phyloP scores from a whole-genome alignment of 257 asterid species.

The Nicotiana noctiflora region DNA sequence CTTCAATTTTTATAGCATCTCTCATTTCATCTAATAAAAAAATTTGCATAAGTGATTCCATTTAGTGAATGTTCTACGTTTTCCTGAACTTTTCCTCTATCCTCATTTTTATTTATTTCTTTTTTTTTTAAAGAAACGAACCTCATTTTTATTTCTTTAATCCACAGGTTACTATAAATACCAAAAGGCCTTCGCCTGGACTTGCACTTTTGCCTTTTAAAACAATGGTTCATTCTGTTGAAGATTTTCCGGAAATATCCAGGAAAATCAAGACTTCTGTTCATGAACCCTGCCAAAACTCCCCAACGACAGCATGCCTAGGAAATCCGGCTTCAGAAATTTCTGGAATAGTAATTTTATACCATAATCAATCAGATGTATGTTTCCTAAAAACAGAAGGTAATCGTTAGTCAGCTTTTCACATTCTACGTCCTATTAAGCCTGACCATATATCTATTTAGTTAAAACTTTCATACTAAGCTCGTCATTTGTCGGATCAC shows the following conservation, averaged over 20 bases:
- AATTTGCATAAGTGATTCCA: not conserved
- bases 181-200: not conserved
- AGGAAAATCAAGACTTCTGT: not conserved
- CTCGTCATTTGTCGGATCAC: not conserved
- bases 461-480: not conserved
- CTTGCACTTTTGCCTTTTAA: constrained; percentile 2
- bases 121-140: too few relatives aligned
- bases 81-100: not conserved
- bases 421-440: not conserved
- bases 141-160: not conserved
- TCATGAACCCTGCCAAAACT: not conserved
- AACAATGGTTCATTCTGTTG: not conserved
- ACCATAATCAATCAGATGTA: not conserved
- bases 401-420: not conserved
- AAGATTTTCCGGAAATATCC: not conserved
- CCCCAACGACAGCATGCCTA: not conserved
- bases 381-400: not conserved
- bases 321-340: not conserved
- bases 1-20: not conserved
- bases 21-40: not conserved
- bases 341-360: not conserved
- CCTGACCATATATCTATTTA: not conserved
- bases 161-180: not conserved
- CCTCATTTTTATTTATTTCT: not conserved
- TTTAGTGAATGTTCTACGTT: not conserved